Conservation (phyloP, 2,329 filamentous ascomycete species). For the Trichoderma afroharzianum region DNA sequence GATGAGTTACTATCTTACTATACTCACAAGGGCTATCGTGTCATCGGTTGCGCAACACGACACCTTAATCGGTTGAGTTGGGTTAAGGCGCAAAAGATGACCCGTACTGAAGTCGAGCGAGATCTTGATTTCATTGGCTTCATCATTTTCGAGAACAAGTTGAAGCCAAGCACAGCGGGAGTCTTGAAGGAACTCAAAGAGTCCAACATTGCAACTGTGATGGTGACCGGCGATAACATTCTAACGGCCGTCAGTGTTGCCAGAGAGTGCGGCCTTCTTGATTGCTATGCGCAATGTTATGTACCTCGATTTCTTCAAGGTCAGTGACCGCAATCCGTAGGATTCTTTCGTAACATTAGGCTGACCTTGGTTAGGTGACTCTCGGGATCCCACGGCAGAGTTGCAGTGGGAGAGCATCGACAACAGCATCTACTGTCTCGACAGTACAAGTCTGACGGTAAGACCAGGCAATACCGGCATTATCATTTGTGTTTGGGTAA, state of each 20-base stretch:
- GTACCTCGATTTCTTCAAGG: slow-evolving; percentile 83
- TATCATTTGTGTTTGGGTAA: not conserved
- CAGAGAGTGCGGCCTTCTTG: slow-evolving; percentile 80
- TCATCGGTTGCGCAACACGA: slow-evolving; percentile 91
- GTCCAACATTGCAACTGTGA: slow-evolving; percentile 83
- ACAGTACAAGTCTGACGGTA: slow-evolving; percentile 71
- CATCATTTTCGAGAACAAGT: slow-evolving; percentile 98
- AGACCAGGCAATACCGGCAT: slow-evolving; percentile 20
- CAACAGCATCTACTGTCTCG: slow-evolving; percentile 71
- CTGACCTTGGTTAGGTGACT: slow-evolving; percentile 51
- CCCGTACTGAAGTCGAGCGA: slow-evolving; percentile 77
- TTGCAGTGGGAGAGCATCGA: slow-evolving; percentile 95
- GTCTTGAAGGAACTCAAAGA: slow-evolving; percentile 78
- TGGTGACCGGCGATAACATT: slow-evolving; percentile 99
- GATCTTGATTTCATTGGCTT: slow-evolving; percentile 87
- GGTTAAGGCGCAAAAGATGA: slow-evolving; percentile 94
- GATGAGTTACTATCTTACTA: slow-evolving; percentile 86
- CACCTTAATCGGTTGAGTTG: slow-evolving; percentile 84
- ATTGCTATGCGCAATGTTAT: slow-evolving; percentile 81
- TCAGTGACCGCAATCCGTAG: slow-evolving; percentile 26
- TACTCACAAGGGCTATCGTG: slow-evolving; percentile 92
- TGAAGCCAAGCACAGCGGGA: slow-evolving; percentile 79
- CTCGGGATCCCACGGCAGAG: slow-evolving; percentile 66
- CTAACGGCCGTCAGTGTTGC: slow-evolving; percentile 94
- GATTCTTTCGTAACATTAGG: not conserved